These are phyloP conservation scores for Paramecium biaurelia DNA, from an alignment of 73 alveolate species.

Conservation along the genomic window DNA sequence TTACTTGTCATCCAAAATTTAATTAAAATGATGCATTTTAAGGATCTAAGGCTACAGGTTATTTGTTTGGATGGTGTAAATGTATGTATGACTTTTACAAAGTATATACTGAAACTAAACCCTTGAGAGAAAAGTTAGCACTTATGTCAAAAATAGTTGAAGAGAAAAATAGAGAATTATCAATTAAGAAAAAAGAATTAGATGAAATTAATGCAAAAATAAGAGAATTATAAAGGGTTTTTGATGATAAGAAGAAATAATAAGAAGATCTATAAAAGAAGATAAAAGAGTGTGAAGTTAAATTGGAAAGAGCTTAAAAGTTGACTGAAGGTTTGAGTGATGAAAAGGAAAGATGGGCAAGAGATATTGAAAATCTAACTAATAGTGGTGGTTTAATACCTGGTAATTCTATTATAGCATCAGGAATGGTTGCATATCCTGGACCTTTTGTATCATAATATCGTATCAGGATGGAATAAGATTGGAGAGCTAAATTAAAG, in stretches of 20 bases:
- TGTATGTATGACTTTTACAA: slow-evolving; percentile 85
- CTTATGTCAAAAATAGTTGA: slow-evolving; percentile 71
- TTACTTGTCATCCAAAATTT: slow-evolving; percentile 73
- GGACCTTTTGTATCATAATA: slow-evolving; percentile 99
- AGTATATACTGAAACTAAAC: slow-evolving; percentile 74
- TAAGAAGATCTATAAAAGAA: slow-evolving; percentile 71
- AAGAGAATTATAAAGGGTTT: slow-evolving; percentile 61
- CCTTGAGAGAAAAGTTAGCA: slow-evolving; percentile 71
- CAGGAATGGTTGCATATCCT: slow-evolving; percentile 99
- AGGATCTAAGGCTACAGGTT: slow-evolving; percentile 90
- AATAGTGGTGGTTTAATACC: slow-evolving; percentile 87
- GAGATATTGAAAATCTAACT: slow-evolving; percentile 85
- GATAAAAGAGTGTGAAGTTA: slow-evolving; percentile 84
- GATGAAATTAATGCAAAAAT: slow-evolving; percentile 78
- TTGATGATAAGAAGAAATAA: slow-evolving; percentile 70
- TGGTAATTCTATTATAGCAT: slow-evolving; percentile 98
- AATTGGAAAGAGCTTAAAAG: slow-evolving; percentile 96
- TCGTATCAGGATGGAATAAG: slow-evolving; percentile 88
- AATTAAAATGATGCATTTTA: slow-evolving; percentile 76
- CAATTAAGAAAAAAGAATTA: slow-evolving; percentile 74
- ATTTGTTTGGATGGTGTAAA: slow-evolving; percentile 88
- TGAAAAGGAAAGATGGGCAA: slow-evolving; percentile 98
- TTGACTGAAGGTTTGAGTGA: slow-evolving; percentile 95
- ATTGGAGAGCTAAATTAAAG: slow-evolving; percentile 91
- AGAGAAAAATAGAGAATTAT: slow-evolving; percentile 67